Evolutionary conservation across 1,284 basidiomycete species (phyloP), one percentile per base, ranked within the genome.

Genomic region (Ceratobasidium sp.): DNA sequence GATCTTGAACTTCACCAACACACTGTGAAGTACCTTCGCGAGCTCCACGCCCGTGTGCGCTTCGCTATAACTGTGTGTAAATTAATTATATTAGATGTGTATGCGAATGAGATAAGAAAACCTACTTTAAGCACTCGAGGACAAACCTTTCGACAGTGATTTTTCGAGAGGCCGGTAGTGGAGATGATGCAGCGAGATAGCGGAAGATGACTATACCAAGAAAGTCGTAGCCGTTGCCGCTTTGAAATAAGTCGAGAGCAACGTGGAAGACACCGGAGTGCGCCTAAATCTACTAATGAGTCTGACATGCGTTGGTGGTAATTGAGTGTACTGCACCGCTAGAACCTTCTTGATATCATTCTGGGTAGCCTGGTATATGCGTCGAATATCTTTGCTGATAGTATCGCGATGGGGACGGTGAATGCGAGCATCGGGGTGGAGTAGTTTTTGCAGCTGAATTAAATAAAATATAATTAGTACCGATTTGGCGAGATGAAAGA

Each of bases 101-200:
- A n/a, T n/a, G n/a, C n/a, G n/a, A 4, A 18, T 6, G n/a, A 44
- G 5, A 11, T 13, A 23, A 23, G 11, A 23, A 43, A 1, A 21
- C 43, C 9, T 47, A 62, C 59, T 23, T 62, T 14, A 62, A 23
- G 14, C 59, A 62, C 28, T 62, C 59, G 7, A 62, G 26, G 11
- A 62, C 21, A 62, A 62, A 46, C 1, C 41, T n/a, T 47, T 62
- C 13, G 2, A 44, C 14, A 4, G n/a, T 21, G 35, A 58, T 14
- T 2, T n/a, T 13, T 21, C 5, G 11, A 32, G 16, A 9, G 28
- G 13, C 26, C 7, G 18, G 43, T 14, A 18, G 1, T 1, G 13
- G 23, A 41, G 35, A 38, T 11, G 11, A 38, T 11, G 35, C 35
- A 38, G 35, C 11, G 35, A 38, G 6, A 38, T 38, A 38, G 35